phyloP scores from a whole-genome alignment of 192 early-diverging fungal genomes.

The Linnemannia schmuckeri region DNA sequence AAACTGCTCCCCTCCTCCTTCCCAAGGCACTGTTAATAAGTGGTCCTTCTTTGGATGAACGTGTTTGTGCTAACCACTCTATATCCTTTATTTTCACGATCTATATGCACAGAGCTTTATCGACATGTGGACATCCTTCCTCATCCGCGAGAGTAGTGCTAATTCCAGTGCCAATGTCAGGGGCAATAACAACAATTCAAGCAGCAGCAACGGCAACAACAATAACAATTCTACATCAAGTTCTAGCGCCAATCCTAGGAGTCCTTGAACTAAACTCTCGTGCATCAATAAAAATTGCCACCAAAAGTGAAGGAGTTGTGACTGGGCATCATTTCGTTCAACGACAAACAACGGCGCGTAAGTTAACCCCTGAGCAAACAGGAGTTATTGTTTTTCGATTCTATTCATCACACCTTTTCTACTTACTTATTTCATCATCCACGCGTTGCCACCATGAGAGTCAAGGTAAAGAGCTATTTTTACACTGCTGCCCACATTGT shows the following conservation, averaged over 20 bases:
- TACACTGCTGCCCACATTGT: too few species aligned
- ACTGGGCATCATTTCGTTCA: background rate
- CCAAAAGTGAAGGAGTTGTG: background rate
- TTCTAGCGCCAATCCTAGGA: slow-evolving; percentile 14
- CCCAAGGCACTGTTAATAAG: background rate
- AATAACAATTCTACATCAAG: background rate
- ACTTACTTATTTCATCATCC: slow-evolving; percentile 6
- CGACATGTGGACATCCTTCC: slow-evolving; percentile 86
- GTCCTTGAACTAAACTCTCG: background rate
- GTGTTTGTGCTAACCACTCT: too few species aligned
- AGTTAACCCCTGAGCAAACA: background rate
- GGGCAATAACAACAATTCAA: slow-evolving; percentile 18
- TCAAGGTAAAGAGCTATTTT: slow-evolving; percentile 7
- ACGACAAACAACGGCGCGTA: slow-evolving; percentile 8
- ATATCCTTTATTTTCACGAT: background rate
- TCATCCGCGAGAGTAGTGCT: slow-evolving; percentile 73
- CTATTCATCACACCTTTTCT: background rate
- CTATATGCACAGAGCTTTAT: slow-evolving; percentile 70
- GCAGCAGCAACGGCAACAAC: slow-evolving; percentile 20
- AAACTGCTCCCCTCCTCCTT: too few species aligned
- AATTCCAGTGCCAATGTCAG: slow-evolving; percentile 34
- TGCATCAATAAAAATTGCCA: slow-evolving; percentile 22
- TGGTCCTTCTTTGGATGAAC: slow-evolving; percentile 1
- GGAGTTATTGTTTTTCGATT: slow-evolving; percentile 14
- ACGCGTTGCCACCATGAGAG: slow-evolving; percentile 23